A percentile compares a stretch with the other conserved stretches of the same genome.
Conservation (phyloP, 129 eudicot species). For the Centrapalus pauciflorus region DNA sequence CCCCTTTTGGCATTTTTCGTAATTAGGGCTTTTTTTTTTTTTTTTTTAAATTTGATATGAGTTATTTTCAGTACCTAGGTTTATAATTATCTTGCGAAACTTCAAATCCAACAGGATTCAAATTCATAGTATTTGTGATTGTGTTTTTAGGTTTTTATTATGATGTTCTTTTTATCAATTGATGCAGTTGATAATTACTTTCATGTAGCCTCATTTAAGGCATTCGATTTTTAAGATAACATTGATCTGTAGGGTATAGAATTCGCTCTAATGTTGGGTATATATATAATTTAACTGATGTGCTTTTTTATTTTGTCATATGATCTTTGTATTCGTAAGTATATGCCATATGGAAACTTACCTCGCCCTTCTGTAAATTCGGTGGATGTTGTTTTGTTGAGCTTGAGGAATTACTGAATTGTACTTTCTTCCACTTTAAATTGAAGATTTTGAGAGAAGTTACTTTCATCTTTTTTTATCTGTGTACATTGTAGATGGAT, state of each 20-base stretch:
- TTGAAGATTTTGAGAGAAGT: too few relatives aligned
- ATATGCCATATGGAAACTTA: not conserved
- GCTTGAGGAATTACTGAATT: not conserved
- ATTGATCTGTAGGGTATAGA: not conserved
- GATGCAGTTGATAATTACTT: constrained; percentile 6
- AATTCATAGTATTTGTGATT: not conserved
- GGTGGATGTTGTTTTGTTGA: not conserved
- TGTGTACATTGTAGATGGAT: not conserved
- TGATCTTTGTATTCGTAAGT: not conserved
- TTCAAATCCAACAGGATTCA: not conserved
- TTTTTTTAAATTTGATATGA: not conserved
- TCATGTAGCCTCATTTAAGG: not conserved
- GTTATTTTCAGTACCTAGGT: not conserved
- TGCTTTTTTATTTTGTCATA: not conserved
- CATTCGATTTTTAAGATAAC: not conserved
- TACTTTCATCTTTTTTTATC: not conserved
- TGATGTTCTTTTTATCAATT: not conserved
- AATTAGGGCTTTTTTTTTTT: not conserved
- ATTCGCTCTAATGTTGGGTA: not conserved
- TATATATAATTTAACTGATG: not conserved
- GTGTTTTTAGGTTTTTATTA: not conserved
- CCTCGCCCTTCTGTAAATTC: not conserved
- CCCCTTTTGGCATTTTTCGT: not conserved
- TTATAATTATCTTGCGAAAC: not conserved
- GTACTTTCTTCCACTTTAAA: not conserved